A percentile compares a stretch with the other conserved stretches of the same genome.
Conservation (phyloP, 495 filamentous ascomycete genomes). For the Aspergillus sclerotioniger region DNA sequence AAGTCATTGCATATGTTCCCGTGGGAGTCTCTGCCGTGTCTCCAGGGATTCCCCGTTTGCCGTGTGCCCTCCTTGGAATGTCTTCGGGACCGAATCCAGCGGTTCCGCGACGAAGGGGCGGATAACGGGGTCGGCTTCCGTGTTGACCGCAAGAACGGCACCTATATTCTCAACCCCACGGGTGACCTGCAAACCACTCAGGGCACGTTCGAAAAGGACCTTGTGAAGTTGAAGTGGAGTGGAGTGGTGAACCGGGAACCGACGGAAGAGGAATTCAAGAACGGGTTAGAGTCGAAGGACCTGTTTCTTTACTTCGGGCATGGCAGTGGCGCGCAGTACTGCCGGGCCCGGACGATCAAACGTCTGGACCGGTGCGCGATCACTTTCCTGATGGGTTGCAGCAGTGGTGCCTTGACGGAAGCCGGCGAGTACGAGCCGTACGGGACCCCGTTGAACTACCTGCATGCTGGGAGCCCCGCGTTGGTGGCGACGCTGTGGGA, state of each 20-base stretch:
- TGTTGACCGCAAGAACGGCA: constrained; percentile 59
- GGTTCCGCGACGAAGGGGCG: constrained; percentile 37
- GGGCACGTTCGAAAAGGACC: constrained; percentile 60
- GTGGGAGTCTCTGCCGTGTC: constrained; percentile 91
- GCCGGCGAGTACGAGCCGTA: constrained; percentile 85
- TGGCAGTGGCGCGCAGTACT: constrained; percentile 92
- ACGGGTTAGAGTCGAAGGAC: constrained; percentile 55
- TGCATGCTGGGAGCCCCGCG: constrained; percentile 79
- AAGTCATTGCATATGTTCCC: constrained; percentile 86
- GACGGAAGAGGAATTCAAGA: constrained; percentile 71
- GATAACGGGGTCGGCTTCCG: constrained; percentile 33
- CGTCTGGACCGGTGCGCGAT: constrained; percentile 74
- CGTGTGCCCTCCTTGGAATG: constrained; percentile 80
- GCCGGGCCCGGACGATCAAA: constrained; percentile 74
- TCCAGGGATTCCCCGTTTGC: constrained; percentile 75
- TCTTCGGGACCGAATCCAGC: constrained; percentile 66
- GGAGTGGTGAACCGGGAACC: constrained; percentile 65
- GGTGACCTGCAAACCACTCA: constrained; percentile 81
- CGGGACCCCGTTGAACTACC: constrained; percentile 86
- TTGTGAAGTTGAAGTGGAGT: constrained; percentile 63
- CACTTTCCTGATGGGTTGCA: constrained; percentile 90
- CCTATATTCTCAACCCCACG: constrained; percentile 85
- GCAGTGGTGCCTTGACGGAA: constrained; percentile 71
- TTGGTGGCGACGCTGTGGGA: constrained; percentile 93
- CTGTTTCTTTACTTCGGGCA: constrained; percentile 93